phyloP scores from a whole-genome alignment of 2,329 filamentous ascomycete genomes.

The Penicillium hordei region DNA sequence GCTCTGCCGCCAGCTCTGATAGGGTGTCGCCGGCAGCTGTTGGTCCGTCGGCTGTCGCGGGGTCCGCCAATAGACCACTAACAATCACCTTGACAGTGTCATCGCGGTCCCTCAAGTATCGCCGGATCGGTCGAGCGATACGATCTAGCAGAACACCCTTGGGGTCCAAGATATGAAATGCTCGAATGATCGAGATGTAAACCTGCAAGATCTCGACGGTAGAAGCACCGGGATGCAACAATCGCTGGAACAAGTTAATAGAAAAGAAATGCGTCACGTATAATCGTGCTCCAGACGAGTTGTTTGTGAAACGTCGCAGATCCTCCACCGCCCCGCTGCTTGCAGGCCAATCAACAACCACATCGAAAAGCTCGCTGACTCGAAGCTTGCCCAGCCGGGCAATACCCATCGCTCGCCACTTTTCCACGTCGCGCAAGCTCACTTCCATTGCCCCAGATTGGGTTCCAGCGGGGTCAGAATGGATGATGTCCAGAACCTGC shows the following conservation, averaged over 20 bases:
- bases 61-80: constrained; percentile 60
- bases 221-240: constrained; percentile 64
- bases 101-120: constrained; percentile 63
- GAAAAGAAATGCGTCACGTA: constrained; percentile 57
- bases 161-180: constrained; percentile 63
- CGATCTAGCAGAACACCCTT: constrained; percentile 66
- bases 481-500: constrained; percentile 48
- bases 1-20: constrained; percentile 55
- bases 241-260: constrained; percentile 52
- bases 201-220: constrained; percentile 66
- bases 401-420: constrained; percentile 58
- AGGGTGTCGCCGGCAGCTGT: constrained; percentile 43
- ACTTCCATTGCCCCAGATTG: constrained; percentile 34
- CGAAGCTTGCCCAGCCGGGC: constrained; percentile 56
- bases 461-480: constrained; percentile 25
- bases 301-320: constrained; percentile 58
- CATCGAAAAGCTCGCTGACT: constrained; percentile 59
- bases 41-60: constrained; percentile 42
- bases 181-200: constrained; percentile 66
- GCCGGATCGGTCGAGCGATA: constrained; percentile 63
- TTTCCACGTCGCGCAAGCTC: constrained; percentile 47
- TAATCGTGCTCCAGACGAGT: constrained; percentile 53
- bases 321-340: constrained; percentile 61
- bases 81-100: constrained; percentile 68
- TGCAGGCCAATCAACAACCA: constrained; percentile 61